Conservation (phyloP, 2,329 filamentous ascomycete genomes). For the Fusarium nurragi region DNA sequence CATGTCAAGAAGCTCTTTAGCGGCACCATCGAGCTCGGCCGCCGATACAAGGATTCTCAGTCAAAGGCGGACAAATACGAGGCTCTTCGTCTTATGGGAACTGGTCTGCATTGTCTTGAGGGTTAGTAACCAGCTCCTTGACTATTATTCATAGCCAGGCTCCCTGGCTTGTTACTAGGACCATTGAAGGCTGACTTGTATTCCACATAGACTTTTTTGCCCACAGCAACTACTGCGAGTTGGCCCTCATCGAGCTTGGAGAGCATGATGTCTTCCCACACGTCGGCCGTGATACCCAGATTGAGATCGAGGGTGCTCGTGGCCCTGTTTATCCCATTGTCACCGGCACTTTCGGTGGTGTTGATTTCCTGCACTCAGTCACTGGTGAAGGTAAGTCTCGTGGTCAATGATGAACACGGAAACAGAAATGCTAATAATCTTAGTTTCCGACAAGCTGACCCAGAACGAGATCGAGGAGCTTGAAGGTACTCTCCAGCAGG, state of each 20-base stretch:
- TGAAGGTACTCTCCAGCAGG: constrained; percentile 79
- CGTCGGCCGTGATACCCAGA: constrained; percentile 77
- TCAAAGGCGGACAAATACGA: constrained; percentile 82
- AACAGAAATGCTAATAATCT: constrained; percentile 20
- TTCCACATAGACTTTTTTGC: constrained; percentile 77
- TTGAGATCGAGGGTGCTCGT: constrained; percentile 74
- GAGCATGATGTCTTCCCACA: constrained; percentile 86
- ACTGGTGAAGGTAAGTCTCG: constrained; percentile 66
- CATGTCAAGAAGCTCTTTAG: constrained; percentile 79
- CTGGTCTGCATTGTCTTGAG: constrained; percentile 88
- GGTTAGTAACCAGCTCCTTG: constrained; percentile 52
- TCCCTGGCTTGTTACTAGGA: background rate
- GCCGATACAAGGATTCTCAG: constrained; percentile 68
- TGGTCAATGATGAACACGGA: background rate
- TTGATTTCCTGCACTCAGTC: constrained; percentile 92
- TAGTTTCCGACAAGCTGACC: constrained; percentile 85
- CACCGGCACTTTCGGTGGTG: constrained; percentile 93
- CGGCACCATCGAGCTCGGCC: constrained; percentile 80
- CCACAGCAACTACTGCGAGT: constrained; percentile 92
- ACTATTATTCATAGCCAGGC: background rate
- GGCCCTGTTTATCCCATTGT: constrained; percentile 80
- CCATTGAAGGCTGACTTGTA: constrained; percentile 14
- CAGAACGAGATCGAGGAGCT: constrained; percentile 92
- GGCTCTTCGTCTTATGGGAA: constrained; percentile 85
- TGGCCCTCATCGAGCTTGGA: constrained; percentile 87